A percentile compares a stretch with the other conserved stretches of the same genome.
Conservation (phyloP, 2,329 filamentous ascomycete species). For the Penicillium sp. region DNA sequence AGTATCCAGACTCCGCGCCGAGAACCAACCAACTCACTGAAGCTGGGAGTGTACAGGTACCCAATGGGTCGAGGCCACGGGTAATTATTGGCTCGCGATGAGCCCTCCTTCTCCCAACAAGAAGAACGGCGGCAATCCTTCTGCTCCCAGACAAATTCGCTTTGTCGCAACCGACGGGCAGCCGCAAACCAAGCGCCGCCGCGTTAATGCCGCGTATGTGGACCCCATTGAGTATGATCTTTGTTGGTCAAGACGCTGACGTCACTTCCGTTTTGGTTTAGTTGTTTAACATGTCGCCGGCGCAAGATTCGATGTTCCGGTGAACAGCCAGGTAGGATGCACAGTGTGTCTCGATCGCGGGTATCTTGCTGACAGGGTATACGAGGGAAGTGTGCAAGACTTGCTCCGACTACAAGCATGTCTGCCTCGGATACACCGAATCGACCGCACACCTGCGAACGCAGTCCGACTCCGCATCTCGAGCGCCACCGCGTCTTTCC, state of each 20-base stretch:
- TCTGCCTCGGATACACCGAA: constrained; percentile 60
- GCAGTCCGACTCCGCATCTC: constrained; percentile 25
- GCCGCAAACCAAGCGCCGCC: constrained; percentile 66
- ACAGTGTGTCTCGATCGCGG: neutral
- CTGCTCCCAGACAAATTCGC: constrained; percentile 48
- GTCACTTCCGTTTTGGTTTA: constrained; percentile 24
- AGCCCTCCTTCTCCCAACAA: constrained; percentile 33
- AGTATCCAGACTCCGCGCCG: constrained; percentile 2
- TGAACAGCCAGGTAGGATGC: constrained; percentile 50
- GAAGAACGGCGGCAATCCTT: constrained; percentile 28
- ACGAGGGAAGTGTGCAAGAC: constrained; percentile 51
- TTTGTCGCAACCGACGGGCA: constrained; percentile 77
- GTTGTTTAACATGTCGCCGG: constrained; percentile 64
- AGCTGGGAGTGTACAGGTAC: constrained; percentile 10
- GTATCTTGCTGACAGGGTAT: constrained; percentile 4
- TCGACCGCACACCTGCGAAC: constrained; percentile 27
- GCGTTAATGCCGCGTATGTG: constrained; percentile 67
- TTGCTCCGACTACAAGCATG: constrained; percentile 61
- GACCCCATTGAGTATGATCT: neutral
- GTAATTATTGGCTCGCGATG: constrained; percentile 33
- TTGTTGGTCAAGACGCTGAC: constrained; percentile 8
- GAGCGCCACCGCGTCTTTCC: constrained; percentile 15
- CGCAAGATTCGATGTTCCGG: constrained; percentile 68
- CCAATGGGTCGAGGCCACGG: constrained; percentile 31
- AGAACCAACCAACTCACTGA: neutral